These are phyloP conservation scores for Pezicula carpinea DNA, from an alignment of 2,329 filamentous ascomycete genomes.

Conservation along the genomic window DNA sequence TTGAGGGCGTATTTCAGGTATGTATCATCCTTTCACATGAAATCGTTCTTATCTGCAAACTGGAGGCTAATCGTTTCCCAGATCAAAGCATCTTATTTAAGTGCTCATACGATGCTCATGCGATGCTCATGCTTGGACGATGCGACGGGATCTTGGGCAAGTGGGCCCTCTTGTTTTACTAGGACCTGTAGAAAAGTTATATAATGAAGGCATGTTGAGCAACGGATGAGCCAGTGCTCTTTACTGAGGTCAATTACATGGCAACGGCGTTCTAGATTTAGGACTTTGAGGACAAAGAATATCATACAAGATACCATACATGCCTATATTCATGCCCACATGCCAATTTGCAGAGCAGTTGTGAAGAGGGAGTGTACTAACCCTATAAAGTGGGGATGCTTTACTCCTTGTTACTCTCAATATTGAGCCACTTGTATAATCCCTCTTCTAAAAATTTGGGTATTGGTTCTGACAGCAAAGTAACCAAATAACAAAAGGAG, in stretches of 20 bases:
- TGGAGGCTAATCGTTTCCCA: constrained; percentile 26
- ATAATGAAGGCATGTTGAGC: constrained; percentile 15
- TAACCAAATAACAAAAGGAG: too few species aligned
- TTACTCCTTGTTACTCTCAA: too few species aligned
- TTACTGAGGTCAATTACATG: neutral
- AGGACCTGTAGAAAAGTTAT: constrained; percentile 21
- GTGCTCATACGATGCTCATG: constrained; percentile 1
- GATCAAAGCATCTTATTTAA: constrained; percentile 67
- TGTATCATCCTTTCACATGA: constrained; percentile 18
- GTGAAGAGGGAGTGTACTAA: too few species aligned
- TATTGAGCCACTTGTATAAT: too few species aligned
- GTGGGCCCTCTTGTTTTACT: constrained; percentile 22
- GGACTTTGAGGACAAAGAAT: neutral
- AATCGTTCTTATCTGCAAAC: constrained; percentile 1
- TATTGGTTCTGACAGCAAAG: too few species aligned
- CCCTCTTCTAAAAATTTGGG: too few species aligned
- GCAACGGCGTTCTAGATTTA: neutral
- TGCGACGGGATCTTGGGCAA: constrained; percentile 10
- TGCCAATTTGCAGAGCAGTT: too few species aligned
- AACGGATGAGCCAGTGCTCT: neutral
- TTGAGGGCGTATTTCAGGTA: constrained; percentile 93
- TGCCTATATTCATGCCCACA: too few species aligned
- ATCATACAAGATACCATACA: too few species aligned
- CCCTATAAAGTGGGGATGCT: too few species aligned
- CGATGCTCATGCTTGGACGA: constrained; percentile 2